Base-by-base conservation (phyloP, 2,329 filamentous ascomycete species). In the Diaporthe vexans region DNA sequence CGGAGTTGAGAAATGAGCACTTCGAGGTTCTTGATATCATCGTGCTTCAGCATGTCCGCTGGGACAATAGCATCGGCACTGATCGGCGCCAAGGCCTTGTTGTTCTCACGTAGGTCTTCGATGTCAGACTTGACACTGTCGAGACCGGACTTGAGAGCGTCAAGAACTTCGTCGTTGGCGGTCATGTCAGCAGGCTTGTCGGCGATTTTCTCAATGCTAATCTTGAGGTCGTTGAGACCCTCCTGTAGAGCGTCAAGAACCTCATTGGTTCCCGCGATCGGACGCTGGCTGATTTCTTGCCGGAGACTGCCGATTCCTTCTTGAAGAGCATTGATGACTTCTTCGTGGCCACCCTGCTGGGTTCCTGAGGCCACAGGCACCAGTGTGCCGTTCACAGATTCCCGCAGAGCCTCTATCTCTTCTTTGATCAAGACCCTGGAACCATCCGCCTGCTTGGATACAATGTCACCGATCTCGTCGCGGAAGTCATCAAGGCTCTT, bases 221-320 rank as follows among this genome's bases (percentile, higher is more conserved):
- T 87, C 35, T 94, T 91, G 11, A 98, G 87, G 63, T 93, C 92
- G 76, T 94, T 92, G 9, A 98, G 88, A 2, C 95, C 95, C 81
- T 98, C 95, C 74, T 97, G 95, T 71, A 98, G 87, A 0, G 95
- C 94, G 80, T 98, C 95, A 1, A 98, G 87, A 15, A 98, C 94
- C 80, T 98, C 95, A 69, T 95, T 94, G 0, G 95, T 96, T 77
- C 95, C 94, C 21, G 88, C 86, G 58, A 90, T 86, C 3, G 89
- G 89, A 19, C 89, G 86, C 10, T 92, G 92, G 76, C 90, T 86
- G 67, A 98, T 89, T 77, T 98, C 95, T 21, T 90, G 88, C 7
- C 94, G 90, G 46, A 98, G 88, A 57, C 89, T 90, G 75, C 94
- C 93, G 51, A 98, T 88, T 2, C 95, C 94, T 58, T 89, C 90